These are phyloP conservation scores for Paracoccidioides lutzii DNA, from an alignment of 2,329 filamentous ascomycete species.

Conservation along the genomic window DNA sequence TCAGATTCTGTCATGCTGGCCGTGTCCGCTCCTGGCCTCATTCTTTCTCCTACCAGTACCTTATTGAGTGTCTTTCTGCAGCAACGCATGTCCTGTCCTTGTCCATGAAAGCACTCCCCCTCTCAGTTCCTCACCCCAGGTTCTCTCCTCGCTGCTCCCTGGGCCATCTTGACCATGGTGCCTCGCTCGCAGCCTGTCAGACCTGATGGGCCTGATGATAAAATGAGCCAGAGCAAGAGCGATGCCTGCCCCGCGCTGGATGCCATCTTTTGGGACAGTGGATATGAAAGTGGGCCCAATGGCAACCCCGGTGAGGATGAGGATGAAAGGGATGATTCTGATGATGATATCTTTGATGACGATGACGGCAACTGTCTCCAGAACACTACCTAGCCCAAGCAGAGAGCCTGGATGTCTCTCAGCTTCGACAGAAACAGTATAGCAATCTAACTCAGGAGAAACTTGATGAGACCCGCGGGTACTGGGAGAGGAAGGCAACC, in stretches of 20 bases:
- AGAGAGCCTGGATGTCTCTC: conserved; percentile 16
- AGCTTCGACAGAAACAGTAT: conserved; percentile 19
- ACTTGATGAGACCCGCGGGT: conserved; percentile 15
- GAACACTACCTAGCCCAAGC: conserved; percentile 16
- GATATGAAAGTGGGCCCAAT: not conserved
- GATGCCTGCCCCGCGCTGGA: not conserved
- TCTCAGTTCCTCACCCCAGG: not conserved
- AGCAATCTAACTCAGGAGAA: conserved; percentile 15
- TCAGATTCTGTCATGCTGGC: not conserved
- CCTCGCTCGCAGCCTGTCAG: not conserved
- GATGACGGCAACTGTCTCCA: conserved; percentile 11
- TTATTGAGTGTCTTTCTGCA: not conserved
- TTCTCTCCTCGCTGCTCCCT: not conserved
- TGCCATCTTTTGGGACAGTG: not conserved
- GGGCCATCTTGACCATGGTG: not conserved
- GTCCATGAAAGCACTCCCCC: not conserved
- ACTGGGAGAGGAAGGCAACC: conserved; percentile 15
- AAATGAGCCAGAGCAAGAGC: not conserved
- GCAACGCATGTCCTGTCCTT: not conserved
- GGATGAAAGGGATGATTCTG: not conserved
- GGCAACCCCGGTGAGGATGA: not conserved
- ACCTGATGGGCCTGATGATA: not conserved
- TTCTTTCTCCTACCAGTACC: not conserved
- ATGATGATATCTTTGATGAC: not conserved
- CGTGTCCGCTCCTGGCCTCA: not conserved